Base-by-base conservation (phyloP, 805 yeast species). In the Suhomyces vadensis region DNA sequence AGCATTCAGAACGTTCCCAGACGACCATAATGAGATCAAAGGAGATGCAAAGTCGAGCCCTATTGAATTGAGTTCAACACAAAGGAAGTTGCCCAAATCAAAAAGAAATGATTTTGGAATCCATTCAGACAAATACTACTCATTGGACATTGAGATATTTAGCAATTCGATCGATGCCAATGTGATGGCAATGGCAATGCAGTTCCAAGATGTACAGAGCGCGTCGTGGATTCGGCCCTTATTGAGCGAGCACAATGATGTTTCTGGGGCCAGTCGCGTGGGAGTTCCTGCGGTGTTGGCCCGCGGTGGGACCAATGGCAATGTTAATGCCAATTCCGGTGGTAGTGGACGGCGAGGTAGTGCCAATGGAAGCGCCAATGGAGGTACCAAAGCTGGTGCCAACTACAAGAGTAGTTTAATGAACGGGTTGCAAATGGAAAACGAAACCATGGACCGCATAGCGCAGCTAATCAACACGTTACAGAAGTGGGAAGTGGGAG, bases 1-100 rank as follows among this genome's bases (percentile, higher is more conserved):
- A 1, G 96, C 96, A 0, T 90, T 89, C 59, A 69, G 97, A 59
- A 87, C 97, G 0, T 78, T 77, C 49, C 72, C 74, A 36, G 77
- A 74, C 22, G 67, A 64, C 38, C 38, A 52, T 16, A 44, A 48
- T 35, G 37, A 46, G 42, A 46, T 19, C 29, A 29, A 19, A 21
- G 35, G 37, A 37, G 19, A 24, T 39, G 41, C 37, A 41, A 35
- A 40, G 26, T 40, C 27, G 13, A 37, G 35, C 17, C 14, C 7
- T 16, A 14, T 10, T 3, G 25, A 29, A n/a, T 6, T 24, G 9
- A 29, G 19, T 6, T 22, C 29, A 22, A 23, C 31, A 27, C 44
- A 43, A 43, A 31, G 31, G 36, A 10, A 36, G 26, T 35, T 77
- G n/a, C 84, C 85, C 3, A 59, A 69, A 16, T 67, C 75, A n/a